Base-by-base conservation (phyloP, 139 green algal genomes). In the Spirogloea muscicola region DNA sequence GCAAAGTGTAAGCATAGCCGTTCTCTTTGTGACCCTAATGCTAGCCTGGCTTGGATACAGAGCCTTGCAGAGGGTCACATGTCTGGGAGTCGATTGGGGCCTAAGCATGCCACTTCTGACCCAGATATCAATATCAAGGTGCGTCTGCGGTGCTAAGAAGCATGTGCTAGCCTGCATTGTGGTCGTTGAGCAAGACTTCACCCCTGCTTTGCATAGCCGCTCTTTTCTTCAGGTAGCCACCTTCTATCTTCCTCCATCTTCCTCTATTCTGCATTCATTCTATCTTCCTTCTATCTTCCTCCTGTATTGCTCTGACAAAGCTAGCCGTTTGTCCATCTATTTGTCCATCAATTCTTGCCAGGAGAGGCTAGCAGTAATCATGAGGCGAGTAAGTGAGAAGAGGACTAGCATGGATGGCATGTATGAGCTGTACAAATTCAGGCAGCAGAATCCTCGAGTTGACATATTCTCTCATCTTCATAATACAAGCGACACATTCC, bases 291-390 rank as follows among this genome's bases (percentile, higher is more conserved):
- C 57, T 60, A 60, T 18, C 21, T 66, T 39, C n/a, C 21, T 21
- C 18, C 21, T 21, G 21, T 18, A 48, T 63, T 66, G n/a, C 18
- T 39, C 21, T 66, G 57, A 66, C 18, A 48, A 66, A 66, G 21
- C 18, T 48, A 66, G 18, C n/a, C 21, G 27, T 66, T 21, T 60
- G 57, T 63, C n/a, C 21, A 55, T 21, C 25, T 66, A 21, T 66
- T 66, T 66, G 58, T 44, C n/a, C 18, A 21, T 18, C 18, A 51
- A 21, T 18, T 66, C n/a, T 63, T 7, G 36, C 31, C 60, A 70
- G 60, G 5, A 70, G 6, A 21, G 72, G 48, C 63, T 89, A 86
- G 37, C 72, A 59, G 2, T 58, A 52, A 58, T 86, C 83, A 43
- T 84, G 85, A 66, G 42, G 60, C 39, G 5, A 9, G 42, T 70